Evolutionary conservation across 805 yeast genomes (phyloP), one percentile per base, ranked within the genome.

Genomic region (Metschnikowia chrysomelidarum): DNA sequence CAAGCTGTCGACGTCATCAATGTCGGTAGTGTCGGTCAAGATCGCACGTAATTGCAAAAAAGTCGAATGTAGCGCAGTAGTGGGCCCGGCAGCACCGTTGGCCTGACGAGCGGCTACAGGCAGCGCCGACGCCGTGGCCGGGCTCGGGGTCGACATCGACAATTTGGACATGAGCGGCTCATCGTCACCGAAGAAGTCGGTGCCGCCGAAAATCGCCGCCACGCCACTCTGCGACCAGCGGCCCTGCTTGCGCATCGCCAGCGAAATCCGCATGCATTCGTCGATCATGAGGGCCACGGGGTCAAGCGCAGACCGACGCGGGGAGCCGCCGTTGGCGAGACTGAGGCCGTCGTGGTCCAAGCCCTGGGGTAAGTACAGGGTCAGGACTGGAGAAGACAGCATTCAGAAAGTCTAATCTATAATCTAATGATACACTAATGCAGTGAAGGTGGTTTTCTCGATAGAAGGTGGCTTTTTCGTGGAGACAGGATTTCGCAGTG

Each of bases 231-330:
- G 82, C 44, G 85, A 78, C 54, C 88, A 76, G 44, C 85, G 73
- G 31, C 51, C 51, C 53, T 57, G 56, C 54, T 87, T 88, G 36
- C 97, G 72, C 95, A 93, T 87, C 15, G 93, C 88, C 13, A 95
- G 81, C 13, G 91, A 78, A 34, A 93, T 75, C 38, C 81, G 73
- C 53, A 87, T 83, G 58, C 96, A 87, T 64, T 93, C 98, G 54
- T 85, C 84, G 42, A 87, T 80, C 46, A 87, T 83, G 48, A 91
- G 77, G 2, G 94, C 83, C 37, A 82, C 73, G 10, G 94, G 85
- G 58, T 86, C 89, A 33, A 85, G 71, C 6, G 91, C 60, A 34
- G 47, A 39, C 5, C 32, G 18, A 8, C 26, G 19, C n/a, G 34
- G 31, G 17, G 30, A 4, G 24, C 24, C 12, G 31, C 17, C 18